Base-by-base conservation (phyloP, 2,329 filamentous ascomycete genomes). In the Rutstroemia sp. region DNA sequence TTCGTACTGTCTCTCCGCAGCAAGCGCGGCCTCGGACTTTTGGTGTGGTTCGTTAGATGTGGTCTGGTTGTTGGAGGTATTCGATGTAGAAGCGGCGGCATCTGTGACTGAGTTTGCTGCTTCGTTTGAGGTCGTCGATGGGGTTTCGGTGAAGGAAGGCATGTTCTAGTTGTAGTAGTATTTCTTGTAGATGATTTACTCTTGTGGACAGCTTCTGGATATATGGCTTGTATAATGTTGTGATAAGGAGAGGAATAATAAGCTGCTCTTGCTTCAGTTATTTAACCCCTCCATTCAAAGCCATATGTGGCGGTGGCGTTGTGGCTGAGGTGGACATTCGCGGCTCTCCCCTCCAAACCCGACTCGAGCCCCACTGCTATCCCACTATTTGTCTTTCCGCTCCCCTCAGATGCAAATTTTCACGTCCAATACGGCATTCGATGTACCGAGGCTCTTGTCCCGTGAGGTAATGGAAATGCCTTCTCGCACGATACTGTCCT, bases 1-100 rank as follows among this genome's bases (percentile, higher is more conserved):
- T 46, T 61, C 59, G 17, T 61, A 61, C 12, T 60, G 23, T 34
- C 58, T 58, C n/a, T 59, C 58, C 1, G 58, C 58, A 21, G 44
- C 58, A 25, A 58, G 50, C 23, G 60, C 47, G n/a, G 55, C 54
- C 9, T 60, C 60, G 27, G 48, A 54, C 14, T 49, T 59, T 38
- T 53, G 50, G 5, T 50, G n/a, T 14, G 46, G 49, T 7, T 46
- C 23, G 16, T 25, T 30, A 9, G 23, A 27, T 16, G 14, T 53
- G 21, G 46, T 17, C 5, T 45, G 45, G 4, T 30, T 39, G 16
- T 41, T 47, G 5, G 48, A 47, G 12, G 48, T 39, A 19, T 52
- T 34, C 27, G 47, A 37, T 10, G 47, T 38, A 49, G 47, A n/a
- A 37, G n/a, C 9, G 23, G 47, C 30, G 9, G 14, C 8, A 7